These are phyloP conservation scores for Eucalyptus dawsonii DNA, from an alignment of 345 rosid genomes.

Conservation along the genomic window DNA sequence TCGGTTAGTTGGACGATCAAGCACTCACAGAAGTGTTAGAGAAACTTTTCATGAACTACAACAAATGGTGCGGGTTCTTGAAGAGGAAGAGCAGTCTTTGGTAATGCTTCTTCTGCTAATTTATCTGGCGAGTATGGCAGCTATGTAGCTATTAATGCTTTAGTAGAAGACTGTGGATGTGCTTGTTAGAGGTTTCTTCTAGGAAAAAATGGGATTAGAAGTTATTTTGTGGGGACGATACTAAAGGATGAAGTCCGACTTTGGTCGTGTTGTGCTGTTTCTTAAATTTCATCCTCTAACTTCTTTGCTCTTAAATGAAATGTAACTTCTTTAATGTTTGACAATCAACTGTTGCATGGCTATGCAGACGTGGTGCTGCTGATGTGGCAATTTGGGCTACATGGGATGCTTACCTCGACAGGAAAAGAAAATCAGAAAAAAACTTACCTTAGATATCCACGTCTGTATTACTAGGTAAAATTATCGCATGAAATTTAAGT, in stretches of 20 bases:
- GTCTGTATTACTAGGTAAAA: no score
- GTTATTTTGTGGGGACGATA: not conserved
- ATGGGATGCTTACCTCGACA: no score
- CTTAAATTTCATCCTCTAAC: not conserved
- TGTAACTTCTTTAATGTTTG: not conserved
- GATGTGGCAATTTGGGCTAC: not conserved
- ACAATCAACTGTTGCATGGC: not conserved
- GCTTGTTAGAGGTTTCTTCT: not conserved
- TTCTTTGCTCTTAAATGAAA: not conserved
- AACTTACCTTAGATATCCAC: no score
- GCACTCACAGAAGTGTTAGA: slow-evolving; percentile 90
- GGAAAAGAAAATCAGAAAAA: no score
- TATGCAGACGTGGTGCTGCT: not conserved
- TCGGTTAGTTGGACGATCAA: slow-evolving; percentile 71
- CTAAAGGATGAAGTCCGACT: not conserved
- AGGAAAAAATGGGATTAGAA: not conserved
- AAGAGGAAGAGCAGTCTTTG: slow-evolving; percentile 94
- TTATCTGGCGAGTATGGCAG: not conserved
- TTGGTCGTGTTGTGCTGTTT: not conserved
- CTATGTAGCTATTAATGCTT: no score
- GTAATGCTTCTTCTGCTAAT: slow-evolving; percentile 23
- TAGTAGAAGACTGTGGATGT: not conserved
- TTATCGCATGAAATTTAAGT: no score
- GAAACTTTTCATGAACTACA: slow-evolving; percentile 94
- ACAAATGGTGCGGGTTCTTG: slow-evolving; percentile 94